A percentile compares a stretch with the other conserved stretches of the same genome.
Conservation (phyloP, 257 asterid species). For the Ilex aquifolium region DNA sequence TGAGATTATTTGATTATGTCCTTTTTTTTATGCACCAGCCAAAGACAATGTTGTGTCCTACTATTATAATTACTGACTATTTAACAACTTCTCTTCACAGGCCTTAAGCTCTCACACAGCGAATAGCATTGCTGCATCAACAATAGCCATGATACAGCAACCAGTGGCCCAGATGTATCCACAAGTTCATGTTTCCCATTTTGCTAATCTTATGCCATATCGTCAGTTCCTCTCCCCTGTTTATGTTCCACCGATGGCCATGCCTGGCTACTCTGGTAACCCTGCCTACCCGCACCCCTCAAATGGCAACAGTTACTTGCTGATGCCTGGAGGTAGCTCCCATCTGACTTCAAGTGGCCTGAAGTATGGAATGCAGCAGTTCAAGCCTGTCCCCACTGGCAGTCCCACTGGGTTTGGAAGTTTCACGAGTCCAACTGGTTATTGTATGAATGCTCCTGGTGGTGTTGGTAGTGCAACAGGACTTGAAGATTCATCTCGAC, state of each 20-base stretch:
- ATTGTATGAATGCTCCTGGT: slow-evolving; percentile 73
- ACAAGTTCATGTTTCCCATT: slow-evolving; percentile 78
- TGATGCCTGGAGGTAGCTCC: slow-evolving; percentile 87
- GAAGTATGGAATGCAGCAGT: slow-evolving; percentile 86
- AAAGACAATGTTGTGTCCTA: no score
- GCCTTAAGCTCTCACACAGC: slow-evolving; percentile 46
- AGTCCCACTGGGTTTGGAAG: slow-evolving; percentile 73
- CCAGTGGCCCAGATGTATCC: slow-evolving; percentile 93
- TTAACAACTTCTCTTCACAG: slow-evolving; percentile 23
- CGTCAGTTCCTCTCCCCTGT: slow-evolving; percentile 74
- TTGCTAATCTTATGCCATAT: slow-evolving; percentile 73
- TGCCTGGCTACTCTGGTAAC: slow-evolving; percentile 79
- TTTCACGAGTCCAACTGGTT: slow-evolving; percentile 70
- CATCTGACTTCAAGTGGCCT: slow-evolving; percentile 57
- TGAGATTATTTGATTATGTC: no score
- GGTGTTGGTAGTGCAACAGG: slow-evolving; percentile 63
- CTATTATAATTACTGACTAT: no score
- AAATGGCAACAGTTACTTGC: slow-evolving; percentile 69
- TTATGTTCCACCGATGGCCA: slow-evolving; percentile 81
- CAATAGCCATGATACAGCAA: slow-evolving; percentile 68
- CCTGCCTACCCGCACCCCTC: slow-evolving; percentile 87
- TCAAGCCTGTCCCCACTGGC: slow-evolving; percentile 71
- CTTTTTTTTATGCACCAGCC: no score
- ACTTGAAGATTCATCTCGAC: slow-evolving; percentile 80
- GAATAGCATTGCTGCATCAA: slow-evolving; percentile 46